Evolutionary conservation across 805 yeast genomes (phyloP).

Genomic region (Cyberlindnera suaveolens): DNA sequence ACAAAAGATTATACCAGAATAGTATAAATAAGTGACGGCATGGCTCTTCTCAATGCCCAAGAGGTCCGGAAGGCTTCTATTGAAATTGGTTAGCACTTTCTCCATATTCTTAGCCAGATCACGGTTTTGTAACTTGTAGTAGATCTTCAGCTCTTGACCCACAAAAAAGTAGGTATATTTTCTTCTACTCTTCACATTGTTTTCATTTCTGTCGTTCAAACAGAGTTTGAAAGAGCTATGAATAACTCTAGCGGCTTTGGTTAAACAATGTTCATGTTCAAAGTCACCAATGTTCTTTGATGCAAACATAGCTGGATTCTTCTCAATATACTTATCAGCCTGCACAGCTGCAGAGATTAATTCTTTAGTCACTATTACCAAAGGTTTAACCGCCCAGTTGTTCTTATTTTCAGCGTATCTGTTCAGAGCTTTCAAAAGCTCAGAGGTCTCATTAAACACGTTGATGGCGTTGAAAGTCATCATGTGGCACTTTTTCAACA

Average conservation of each 20-base stretch:
- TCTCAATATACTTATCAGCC: constrained; percentile 19
- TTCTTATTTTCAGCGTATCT: constrained; percentile 48
- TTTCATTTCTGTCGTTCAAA: constrained; percentile 69
- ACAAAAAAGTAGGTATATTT: constrained; percentile 65
- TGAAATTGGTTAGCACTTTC: constrained; percentile 55
- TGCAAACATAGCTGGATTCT: constrained; percentile 9
- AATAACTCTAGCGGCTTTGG: constrained; percentile 54
- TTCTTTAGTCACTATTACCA: constrained; percentile 35
- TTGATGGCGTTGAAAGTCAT: constrained; percentile 23
- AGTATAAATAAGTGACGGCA: constrained; percentile 58
- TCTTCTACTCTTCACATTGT: constrained; percentile 42
- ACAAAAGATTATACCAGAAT: constrained; percentile 58
- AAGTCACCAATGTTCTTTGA: constrained; percentile 15
- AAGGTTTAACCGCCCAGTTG: constrained; percentile 44
- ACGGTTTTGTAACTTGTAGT: constrained; percentile 56
- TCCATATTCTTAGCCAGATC: constrained; percentile 73
- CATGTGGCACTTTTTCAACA: constrained; percentile 19
- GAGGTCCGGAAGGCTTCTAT: constrained; percentile 46
- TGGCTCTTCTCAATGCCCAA: constrained; percentile 41
- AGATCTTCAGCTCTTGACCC: constrained; percentile 61
- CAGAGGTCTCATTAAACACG: constrained; percentile 27
- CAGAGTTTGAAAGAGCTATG: constrained; percentile 74
- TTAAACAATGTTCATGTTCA: constrained; percentile 32
- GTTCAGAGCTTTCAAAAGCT: constrained; percentile 39
- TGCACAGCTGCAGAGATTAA: constrained; percentile 23